Conservation (phyloP, 73 alveolate genomes). For the Paramecium tetraurelia region DNA sequence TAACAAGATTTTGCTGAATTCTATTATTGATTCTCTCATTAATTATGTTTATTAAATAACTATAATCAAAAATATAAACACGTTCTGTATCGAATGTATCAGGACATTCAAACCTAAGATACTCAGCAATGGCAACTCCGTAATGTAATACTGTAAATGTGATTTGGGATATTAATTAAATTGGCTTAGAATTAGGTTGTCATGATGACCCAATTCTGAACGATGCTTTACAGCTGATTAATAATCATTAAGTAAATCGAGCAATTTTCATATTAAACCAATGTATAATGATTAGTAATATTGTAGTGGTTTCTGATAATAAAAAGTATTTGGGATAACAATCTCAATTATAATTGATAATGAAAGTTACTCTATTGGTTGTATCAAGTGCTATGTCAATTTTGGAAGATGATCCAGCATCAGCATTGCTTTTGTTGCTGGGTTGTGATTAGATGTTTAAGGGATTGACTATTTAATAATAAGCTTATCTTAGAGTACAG, state of each 20-base stretch:
- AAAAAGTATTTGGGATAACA: background rate
- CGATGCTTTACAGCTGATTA: background rate
- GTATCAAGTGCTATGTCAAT: constrained; percentile 32
- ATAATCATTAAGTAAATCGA: background rate
- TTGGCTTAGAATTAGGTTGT: background rate
- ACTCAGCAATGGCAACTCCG: background rate
- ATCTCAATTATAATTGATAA: background rate
- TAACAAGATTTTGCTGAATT: too few species aligned
- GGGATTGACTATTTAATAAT: background rate
- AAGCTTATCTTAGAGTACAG: constrained; percentile 2
- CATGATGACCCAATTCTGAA: constrained; percentile 1
- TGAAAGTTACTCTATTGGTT: background rate
- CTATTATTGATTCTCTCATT: background rate
- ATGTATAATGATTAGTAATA: background rate
- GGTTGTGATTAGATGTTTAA: constrained; percentile 46
- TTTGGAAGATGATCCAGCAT: constrained; percentile 2
- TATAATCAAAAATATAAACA: background rate
- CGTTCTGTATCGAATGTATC: background rate
- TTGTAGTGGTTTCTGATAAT: background rate
- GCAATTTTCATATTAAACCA: background rate
- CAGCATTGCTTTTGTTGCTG: background rate
- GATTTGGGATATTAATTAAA: constrained; percentile 8
- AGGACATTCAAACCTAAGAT: background rate
- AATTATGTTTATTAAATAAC: background rate
- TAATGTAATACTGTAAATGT: background rate